Base-by-base conservation (phyloP, 1,139 yeast species). In the Yamadazyma blattariae region DNA sequence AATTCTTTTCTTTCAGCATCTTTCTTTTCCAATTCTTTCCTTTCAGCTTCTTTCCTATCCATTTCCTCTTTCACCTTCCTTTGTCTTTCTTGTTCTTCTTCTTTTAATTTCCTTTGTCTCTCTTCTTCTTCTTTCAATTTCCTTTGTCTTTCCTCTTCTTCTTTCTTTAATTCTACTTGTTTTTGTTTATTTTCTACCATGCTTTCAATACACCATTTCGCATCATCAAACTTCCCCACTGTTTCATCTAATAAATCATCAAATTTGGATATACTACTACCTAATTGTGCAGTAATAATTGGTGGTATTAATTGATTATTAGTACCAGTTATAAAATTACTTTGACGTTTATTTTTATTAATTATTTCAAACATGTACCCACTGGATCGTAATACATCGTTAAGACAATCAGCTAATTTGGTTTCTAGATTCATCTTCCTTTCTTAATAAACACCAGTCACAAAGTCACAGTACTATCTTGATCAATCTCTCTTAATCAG, bases 161-260 rank as follows among this genome's bases (percentile, higher is more conserved):
- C 61, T 24, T 62, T 38, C 45, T 63, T 64, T 51, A 64, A 41
- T 44, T 67, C 72, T 40, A 68, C 72, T 41, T 68, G 72, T 32
- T 58, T 59, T 44, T 67, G 72, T 45, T 62, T 64, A 44, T 59
- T 67, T 44, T 68, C 73, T 24, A 70, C 51, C 42, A 70, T 69
- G 41, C 65, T 68, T 38, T 63, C 74, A 7, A 70, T 55, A 40
- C 74, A 69, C 76, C 76, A 70, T 31, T 57, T 54, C 7, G 73
- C 67, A 38, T 70, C 75, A 43, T 69, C 68, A 45, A 69, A 64
- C 44, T 68, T 69, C 38, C 60, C 51, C 6, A 66, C 53, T 1
- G 75, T 67, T 12, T 70, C 75, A 45, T 70, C 75, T 12, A 70
- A 54, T 27, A 68, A 57, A 33, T 61, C 72, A 42, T 70, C 74